These are phyloP conservation scores for Diplodia intermedia DNA, from an alignment of 2,329 filamentous ascomycete genomes.

Conservation along the genomic window DNA sequence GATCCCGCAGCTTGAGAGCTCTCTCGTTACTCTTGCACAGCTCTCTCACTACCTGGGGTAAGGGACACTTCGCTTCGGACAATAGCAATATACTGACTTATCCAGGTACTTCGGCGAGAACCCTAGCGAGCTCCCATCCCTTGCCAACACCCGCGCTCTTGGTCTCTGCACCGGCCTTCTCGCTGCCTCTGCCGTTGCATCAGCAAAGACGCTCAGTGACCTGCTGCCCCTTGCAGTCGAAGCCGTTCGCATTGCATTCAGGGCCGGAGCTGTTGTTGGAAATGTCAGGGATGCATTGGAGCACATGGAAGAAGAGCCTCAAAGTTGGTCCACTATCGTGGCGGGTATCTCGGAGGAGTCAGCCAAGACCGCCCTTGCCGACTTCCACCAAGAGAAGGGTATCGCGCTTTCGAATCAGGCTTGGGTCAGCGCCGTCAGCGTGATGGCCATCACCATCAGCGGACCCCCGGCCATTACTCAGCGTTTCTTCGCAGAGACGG, in stretches of 20 bases:
- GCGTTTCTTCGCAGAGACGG: conserved; percentile 58
- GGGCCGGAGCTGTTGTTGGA: conserved; percentile 60
- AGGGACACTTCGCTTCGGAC: conserved; percentile 40
- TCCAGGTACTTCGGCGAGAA: conserved; percentile 58
- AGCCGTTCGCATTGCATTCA: conserved; percentile 70
- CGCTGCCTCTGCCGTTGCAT: conserved; percentile 71
- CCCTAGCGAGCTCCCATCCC: conserved; percentile 60
- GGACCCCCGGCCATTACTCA: conserved; percentile 63
- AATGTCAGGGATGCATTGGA: conserved; percentile 55
- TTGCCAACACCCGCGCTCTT: conserved; percentile 61
- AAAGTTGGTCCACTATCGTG: conserved; percentile 72
- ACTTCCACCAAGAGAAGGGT: conserved; percentile 64
- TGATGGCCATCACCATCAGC: conserved; percentile 66
- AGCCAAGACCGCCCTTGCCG: conserved; percentile 58
- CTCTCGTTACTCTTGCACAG: conserved; percentile 69
- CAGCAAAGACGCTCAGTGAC: conserved; percentile 66
- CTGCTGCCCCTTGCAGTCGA: conserved; percentile 69
- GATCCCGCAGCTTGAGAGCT: conserved; percentile 69
- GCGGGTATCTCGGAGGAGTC: conserved; percentile 62
- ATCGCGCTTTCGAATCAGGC: conserved; percentile 60
- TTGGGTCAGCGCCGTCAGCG: conserved; percentile 66
- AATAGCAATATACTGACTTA: conserved; percentile 40
- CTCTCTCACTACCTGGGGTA: conserved; percentile 73
- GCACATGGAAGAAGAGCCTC: conserved; percentile 61
- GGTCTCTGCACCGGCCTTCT: conserved; percentile 74